phyloP scores from a whole-genome alignment of 257 asterid genomes.

The Cruciata laevipes region DNA sequence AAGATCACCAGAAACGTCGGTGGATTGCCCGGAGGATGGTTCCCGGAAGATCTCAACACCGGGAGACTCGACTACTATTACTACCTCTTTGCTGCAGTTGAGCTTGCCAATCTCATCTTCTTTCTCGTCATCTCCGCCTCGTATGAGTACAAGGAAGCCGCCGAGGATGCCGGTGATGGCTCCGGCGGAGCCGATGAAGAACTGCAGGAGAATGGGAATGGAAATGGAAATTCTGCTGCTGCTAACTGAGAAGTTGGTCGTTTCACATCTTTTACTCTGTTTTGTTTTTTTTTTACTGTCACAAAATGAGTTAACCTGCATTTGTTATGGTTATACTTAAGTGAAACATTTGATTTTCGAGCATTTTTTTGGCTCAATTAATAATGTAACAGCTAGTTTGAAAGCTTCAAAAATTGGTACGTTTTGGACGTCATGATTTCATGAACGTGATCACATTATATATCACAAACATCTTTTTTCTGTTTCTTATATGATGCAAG shows the following conservation, averaged over 20 bases:
- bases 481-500: too few species aligned
- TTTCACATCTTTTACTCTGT: too few species aligned
- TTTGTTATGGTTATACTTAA: too few species aligned
- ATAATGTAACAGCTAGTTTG: too few species aligned
- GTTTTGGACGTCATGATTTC: too few species aligned
- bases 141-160: conserved; percentile 29
- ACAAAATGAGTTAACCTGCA: too few species aligned
- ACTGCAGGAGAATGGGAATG: conserved; percentile 6
- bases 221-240: conserved; percentile 3
- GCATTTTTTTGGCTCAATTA: too few species aligned
- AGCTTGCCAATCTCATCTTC: conserved; percentile 18
- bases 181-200: conserved; percentile 7
- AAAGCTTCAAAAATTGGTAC: too few species aligned
- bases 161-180: conserved; percentile 1
- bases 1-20: conserved; percentile 12
- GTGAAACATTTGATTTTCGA: too few species aligned
- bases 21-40: conserved; percentile 18
- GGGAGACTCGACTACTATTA: conserved; percentile 33
- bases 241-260: conserved; percentile 5
- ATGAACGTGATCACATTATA: too few species aligned
- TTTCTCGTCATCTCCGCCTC: conserved; percentile 27
- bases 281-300: too few species aligned
- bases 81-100: conserved; percentile 20
- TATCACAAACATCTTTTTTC: too few species aligned
- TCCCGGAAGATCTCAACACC: conserved; percentile 30